Base-by-base conservation (phyloP, 345 rosid genomes). In the Mangifera indica region DNA sequence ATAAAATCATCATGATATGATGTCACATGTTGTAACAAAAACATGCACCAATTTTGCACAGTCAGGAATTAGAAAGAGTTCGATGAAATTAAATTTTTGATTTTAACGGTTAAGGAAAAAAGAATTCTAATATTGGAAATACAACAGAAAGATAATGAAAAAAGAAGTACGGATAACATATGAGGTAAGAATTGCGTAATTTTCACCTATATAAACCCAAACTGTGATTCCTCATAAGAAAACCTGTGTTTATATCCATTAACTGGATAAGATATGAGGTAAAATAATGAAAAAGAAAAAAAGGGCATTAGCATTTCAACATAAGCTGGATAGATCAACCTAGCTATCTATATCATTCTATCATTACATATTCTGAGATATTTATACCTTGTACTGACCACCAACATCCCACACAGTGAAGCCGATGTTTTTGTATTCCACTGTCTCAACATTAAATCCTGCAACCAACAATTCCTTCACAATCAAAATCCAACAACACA, bases 361-460 rank as follows among this genome's bases (percentile, higher is more conserved):
- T 17, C 37, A 29, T 14, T 48, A 66, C 15, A 49, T 32, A 32
- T 61, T n/a, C 32, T n/a, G n/a, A 67, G 46, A n/a, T 52, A 61
- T 48, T 52, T 63, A 62, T 81, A 90, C 93, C 96, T 92, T 90
- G 88, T 92, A 96, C 58, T 92, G 98, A 76, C 96, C 98, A 57
- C 98, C 98, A 0, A 92, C 98, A 85, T 88, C 98, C 98, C 98
- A 87, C 24, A 87, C 91, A 29, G 89, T 85, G 82, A 87, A 85
- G 84, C 98, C 90, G 74, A 92, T 92, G 81, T 90, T 92, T 88
- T 92, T 92, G 85, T 92, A 92, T 64, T 92, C 96, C 69, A 92
- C 96, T 21, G 97, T 92, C 81, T 92, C 97, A 66, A 92, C 98
- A 66, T 92, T 92, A 77, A 92, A 92, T 62, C 96, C 97, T 90